phyloP scores from a whole-genome alignment of 768 basidiomycete genomes.

The Gymnopilus junonius region DNA sequence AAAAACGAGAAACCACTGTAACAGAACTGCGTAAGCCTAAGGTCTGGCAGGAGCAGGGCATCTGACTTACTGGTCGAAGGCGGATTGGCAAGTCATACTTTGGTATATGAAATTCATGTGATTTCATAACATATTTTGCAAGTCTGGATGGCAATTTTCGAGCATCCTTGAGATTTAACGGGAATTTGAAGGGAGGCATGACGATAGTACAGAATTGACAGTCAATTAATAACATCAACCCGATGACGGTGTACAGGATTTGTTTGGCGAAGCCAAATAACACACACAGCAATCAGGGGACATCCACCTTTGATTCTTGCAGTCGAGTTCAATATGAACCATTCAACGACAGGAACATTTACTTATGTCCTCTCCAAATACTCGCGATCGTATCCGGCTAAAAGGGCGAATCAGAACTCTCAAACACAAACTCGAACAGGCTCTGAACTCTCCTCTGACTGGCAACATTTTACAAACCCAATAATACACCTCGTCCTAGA shows the following conservation, averaged over 20 bases:
- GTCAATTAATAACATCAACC: background rate
- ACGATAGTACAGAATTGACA: background rate
- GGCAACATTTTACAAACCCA: constrained; percentile 83
- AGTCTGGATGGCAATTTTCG: constrained; percentile 46
- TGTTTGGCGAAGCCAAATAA: constrained; percentile 13
- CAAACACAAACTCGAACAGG: constrained; percentile 24
- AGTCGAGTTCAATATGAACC: constrained; percentile 40
- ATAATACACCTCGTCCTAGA: constrained; percentile 66
- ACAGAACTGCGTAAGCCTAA: background rate
- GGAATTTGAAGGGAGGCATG: background rate
- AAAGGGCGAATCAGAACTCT: constrained; percentile 11
- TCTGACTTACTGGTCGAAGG: constrained; percentile 61
- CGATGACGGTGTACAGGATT: background rate
- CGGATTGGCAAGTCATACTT: constrained; percentile 74
- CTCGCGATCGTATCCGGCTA: constrained; percentile 62
- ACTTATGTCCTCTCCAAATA: constrained; percentile 66
- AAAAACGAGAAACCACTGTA: constrained; percentile 81
- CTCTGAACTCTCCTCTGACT: constrained; percentile 48
- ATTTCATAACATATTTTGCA: constrained; percentile 72
- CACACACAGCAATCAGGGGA: constrained; percentile 9
- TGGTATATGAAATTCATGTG: constrained; percentile 62
- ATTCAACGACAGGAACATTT: constrained; percentile 62
- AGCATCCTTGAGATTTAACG: constrained; percentile 9
- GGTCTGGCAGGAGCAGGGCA: background rate
- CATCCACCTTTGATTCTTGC: background rate